Percentiles rank a stretch among this genome's conserved stretches.
These are phyloP conservation scores for maize (Zea mays) DNA, from an alignment of 176 grass and related monocot species.

Conservation along the genomic window Zm-B73-REFERENCE-NAM-5.0 NC_050102.1:136213501-136214000, in stretches of 20 bases:
- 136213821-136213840: conserved; percentile 60
- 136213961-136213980: conserved; percentile 61
- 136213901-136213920: conserved; percentile 79
- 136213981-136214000: conserved; percentile 67
- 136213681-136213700: conserved; percentile 95
- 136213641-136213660: conserved; percentile 86
- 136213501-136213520: neutral
- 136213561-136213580: neutral
- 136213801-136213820: conserved; percentile 66
- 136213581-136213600: conserved; percentile 22
- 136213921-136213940: conserved; percentile 81
- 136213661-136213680: conserved; percentile 77
- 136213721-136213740: conserved; percentile 92
- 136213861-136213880: conserved; percentile 90
- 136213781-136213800: conserved; percentile 67
- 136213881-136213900: conserved; percentile 74
- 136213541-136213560: neutral
- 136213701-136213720: conserved; percentile 93
- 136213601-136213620: neutral
- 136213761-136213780: conserved; percentile 88
- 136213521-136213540: neutral
- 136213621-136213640: neutral
- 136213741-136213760: conserved; percentile 92
- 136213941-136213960: conserved; percentile 66
- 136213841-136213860: conserved; percentile 64